Evolutionary conservation across 768 basidiomycete genomes (phyloP).

Genomic region (Amylocystis lapponica): DNA sequence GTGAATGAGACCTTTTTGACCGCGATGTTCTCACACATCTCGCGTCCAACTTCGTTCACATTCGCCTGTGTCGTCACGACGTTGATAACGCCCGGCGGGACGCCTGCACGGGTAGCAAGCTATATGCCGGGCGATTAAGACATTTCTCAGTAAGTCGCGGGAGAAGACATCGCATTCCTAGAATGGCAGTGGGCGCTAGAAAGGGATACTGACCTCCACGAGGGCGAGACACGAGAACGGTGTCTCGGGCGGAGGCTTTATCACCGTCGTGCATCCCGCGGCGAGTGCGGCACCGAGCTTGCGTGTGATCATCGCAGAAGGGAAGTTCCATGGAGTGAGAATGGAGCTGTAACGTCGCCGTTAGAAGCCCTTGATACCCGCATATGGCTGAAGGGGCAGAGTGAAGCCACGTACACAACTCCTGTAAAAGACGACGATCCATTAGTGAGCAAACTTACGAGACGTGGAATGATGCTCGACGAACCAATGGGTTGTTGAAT

Average conservation of each 20-base stretch:
- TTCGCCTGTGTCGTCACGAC: slow-evolving; percentile 86
- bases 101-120: slow-evolving; percentile 83
- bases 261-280: slow-evolving; percentile 92
- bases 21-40: slow-evolving; percentile 83
- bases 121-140: slow-evolving; percentile 21
- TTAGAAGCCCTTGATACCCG: background rate
- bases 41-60: slow-evolving; percentile 82
- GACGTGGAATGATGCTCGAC: slow-evolving; percentile 14
- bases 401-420: slow-evolving; percentile 37
- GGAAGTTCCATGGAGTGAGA: slow-evolving; percentile 90
- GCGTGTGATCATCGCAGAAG: slow-evolving; percentile 91
- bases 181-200: background rate
- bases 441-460: background rate
- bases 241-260: slow-evolving; percentile 93
- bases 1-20: slow-evolving; percentile 93
- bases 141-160: background rate
- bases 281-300: slow-evolving; percentile 87
- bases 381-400: background rate
- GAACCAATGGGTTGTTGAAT: slow-evolving; percentile 90
- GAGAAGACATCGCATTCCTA: background rate
- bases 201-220: slow-evolving; percentile 55
- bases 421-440: slow-evolving; percentile 24
- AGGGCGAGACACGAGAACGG: slow-evolving; percentile 91
- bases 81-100: slow-evolving; percentile 94
- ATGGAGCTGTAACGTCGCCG: slow-evolving; percentile 50